These are phyloP conservation scores for Neopestalotiopsis sp. DNA, from an alignment of 2,329 filamentous ascomycete species.

Conservation along the genomic window DNA sequence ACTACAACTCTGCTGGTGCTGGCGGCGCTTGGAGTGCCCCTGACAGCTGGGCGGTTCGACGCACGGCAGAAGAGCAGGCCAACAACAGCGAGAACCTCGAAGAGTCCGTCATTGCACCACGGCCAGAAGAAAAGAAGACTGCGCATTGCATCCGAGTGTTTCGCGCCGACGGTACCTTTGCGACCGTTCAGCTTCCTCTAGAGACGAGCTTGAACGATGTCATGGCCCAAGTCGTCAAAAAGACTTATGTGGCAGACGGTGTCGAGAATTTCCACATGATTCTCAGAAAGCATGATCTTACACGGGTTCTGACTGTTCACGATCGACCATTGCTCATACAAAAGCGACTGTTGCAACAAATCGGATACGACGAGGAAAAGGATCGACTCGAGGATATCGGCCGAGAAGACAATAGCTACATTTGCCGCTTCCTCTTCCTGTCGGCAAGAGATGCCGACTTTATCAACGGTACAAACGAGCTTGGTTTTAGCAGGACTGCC, in stretches of 20 bases:
- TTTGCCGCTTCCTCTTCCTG: conserved; percentile 94
- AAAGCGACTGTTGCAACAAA: conserved; percentile 87
- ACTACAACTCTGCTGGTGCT: conserved; percentile 33
- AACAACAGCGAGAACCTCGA: conserved; percentile 65
- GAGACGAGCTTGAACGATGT: conserved; percentile 87
- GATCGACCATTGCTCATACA: conserved; percentile 91
- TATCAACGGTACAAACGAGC: conserved; percentile 75
- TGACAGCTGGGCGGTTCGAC: conserved; percentile 94
- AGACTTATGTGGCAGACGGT: conserved; percentile 89
- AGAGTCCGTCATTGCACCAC: conserved; percentile 69
- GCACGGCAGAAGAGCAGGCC: conserved; percentile 68
- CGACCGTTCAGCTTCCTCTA: conserved; percentile 83
- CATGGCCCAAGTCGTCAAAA: conserved; percentile 88
- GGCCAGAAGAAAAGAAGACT: conserved; percentile 74
- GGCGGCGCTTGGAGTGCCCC: conserved; percentile 84
- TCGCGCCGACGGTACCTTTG: conserved; percentile 90
- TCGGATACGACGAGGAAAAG: conserved; percentile 78
- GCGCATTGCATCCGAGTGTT: conserved; percentile 96
- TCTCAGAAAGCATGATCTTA: conserved; percentile 89
- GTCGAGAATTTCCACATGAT: conserved; percentile 95
- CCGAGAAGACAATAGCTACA: conserved; percentile 94
- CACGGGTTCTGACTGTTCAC: conserved; percentile 75
- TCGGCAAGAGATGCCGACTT: conserved; percentile 87
- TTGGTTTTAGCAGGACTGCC: conserved; percentile 79
- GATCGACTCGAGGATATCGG: conserved; percentile 93